phyloP scores from a whole-genome alignment of 164 flowering plant species.

The Paratinospora sagittata region DNA sequence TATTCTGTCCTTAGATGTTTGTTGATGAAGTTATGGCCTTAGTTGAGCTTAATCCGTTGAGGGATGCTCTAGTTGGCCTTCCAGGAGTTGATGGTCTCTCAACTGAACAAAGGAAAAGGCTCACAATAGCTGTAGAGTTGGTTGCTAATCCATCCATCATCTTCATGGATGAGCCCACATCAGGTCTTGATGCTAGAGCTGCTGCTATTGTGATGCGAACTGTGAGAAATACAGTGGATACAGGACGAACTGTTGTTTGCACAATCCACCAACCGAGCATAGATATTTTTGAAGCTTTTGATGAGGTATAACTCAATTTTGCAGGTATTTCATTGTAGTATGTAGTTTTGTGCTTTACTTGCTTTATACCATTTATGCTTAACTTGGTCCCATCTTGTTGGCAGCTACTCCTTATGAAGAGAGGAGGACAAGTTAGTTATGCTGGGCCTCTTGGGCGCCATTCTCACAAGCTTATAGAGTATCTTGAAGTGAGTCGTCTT shows the following conservation, averaged over 20 bases:
- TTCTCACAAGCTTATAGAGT: slow-evolving; percentile 58
- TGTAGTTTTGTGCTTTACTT: neutral
- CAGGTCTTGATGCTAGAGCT: slow-evolving; percentile 67
- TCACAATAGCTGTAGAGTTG: slow-evolving; percentile 66
- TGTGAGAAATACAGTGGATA: slow-evolving; percentile 64
- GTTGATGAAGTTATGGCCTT: slow-evolving; percentile 63
- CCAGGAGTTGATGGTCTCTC: slow-evolving; percentile 64
- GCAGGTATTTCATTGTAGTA: neutral
- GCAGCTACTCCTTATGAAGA: slow-evolving; percentile 76
- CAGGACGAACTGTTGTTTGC: slow-evolving; percentile 73
- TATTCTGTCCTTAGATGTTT: slow-evolving; percentile 32
- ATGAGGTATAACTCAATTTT: slow-evolving; percentile 41
- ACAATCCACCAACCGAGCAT: slow-evolving; percentile 80
- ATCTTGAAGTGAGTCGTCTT: slow-evolving; percentile 53
- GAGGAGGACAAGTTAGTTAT: slow-evolving; percentile 82
- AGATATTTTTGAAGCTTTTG: slow-evolving; percentile 73
- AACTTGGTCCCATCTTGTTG: slow-evolving; percentile 1
- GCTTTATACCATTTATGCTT: neutral
- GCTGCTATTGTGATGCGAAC: slow-evolving; percentile 77
- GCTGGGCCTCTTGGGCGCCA: slow-evolving; percentile 63
- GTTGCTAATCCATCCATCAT: slow-evolving; percentile 75
- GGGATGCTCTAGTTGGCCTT: slow-evolving; percentile 59
- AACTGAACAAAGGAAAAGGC: slow-evolving; percentile 66
- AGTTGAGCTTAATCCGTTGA: slow-evolving; percentile 47
- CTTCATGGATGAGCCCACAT: slow-evolving; percentile 72